These are phyloP conservation scores for Persicaria maculosa DNA, from an alignment of 148 eudicot species.

Conservation along the genomic window DNA sequence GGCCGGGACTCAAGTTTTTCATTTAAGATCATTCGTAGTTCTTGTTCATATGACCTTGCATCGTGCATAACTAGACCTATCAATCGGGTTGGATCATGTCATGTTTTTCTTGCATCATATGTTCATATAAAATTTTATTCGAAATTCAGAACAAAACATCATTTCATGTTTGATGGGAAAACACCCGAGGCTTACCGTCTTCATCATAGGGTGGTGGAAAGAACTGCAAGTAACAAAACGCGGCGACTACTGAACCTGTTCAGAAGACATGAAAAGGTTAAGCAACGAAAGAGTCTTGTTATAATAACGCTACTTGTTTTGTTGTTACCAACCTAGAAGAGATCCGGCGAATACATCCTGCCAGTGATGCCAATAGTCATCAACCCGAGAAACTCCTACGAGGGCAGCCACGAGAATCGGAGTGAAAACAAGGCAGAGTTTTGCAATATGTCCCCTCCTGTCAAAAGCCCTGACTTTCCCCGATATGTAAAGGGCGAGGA, in stretches of 20 bases:
- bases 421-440: constrained; percentile 58
- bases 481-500: constrained; percentile 60
- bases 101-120: not conserved
- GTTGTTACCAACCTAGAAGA: constrained; percentile 52
- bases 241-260: constrained; percentile 63
- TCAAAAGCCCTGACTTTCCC: constrained; percentile 75
- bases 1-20: too few species aligned
- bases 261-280: constrained; percentile 5
- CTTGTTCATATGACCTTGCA: not conserved
- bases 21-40: too few species aligned
- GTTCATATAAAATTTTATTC: too few species aligned
- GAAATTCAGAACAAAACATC: too few species aligned
- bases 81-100: not conserved
- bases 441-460: constrained; percentile 67
- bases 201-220: constrained; percentile 82
- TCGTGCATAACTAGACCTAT: not conserved
- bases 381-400: constrained; percentile 82
- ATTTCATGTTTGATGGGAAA: not conserved
- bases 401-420: constrained; percentile 66
- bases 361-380: constrained; percentile 99
- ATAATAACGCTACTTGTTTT: not conserved
- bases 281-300: not conserved
- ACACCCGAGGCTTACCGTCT: constrained; percentile 45
- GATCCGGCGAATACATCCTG: constrained; percentile 92
- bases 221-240: constrained; percentile 94